Conservation (phyloP, 805 yeast species). For the Metschnikowia henanensis region DNA sequence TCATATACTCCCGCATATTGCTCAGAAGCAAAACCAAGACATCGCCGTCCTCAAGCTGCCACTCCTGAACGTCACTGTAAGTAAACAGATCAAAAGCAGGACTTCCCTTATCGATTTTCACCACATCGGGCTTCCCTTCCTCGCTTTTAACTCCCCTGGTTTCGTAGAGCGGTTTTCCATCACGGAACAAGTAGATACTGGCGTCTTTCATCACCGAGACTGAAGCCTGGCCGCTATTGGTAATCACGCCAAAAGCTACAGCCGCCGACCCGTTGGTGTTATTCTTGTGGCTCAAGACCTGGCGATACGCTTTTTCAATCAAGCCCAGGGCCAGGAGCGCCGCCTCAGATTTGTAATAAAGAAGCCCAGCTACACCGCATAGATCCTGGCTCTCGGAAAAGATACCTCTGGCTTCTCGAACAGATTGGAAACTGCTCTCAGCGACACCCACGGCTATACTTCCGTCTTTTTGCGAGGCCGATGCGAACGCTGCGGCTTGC, state of each 20-base stretch:
- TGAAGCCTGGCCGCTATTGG: conserved; percentile 1
- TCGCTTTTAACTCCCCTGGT: no score
- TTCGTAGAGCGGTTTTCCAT: neutral
- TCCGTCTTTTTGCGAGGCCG: neutral
- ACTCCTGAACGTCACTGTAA: neutral
- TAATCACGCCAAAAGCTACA: conserved; percentile 2
- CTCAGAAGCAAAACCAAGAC: conserved; percentile 4
- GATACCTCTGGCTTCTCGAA: no score
- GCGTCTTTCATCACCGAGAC: conserved; percentile 1
- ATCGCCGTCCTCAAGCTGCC: conserved; percentile 1
- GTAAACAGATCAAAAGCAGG: conserved; percentile 2
- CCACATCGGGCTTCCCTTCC: neutral
- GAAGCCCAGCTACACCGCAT: no score
- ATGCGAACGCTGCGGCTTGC: neutral
- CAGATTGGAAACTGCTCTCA: neutral
- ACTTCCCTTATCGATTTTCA: neutral
- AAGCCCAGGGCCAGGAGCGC: no score
- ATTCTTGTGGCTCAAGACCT: neutral
- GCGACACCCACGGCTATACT: neutral
- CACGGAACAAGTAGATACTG: neutral
- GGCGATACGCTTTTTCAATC: conserved; percentile 4
- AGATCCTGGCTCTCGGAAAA: neutral
- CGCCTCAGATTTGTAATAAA: no score
- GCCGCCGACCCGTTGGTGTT: neutral
- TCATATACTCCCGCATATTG: neutral